Percentiles rank a stretch among this genome's conserved stretches.
phyloP scores from a whole-genome alignment of 768 basidiomycete species.

The Baorangia bicolor region DNA sequence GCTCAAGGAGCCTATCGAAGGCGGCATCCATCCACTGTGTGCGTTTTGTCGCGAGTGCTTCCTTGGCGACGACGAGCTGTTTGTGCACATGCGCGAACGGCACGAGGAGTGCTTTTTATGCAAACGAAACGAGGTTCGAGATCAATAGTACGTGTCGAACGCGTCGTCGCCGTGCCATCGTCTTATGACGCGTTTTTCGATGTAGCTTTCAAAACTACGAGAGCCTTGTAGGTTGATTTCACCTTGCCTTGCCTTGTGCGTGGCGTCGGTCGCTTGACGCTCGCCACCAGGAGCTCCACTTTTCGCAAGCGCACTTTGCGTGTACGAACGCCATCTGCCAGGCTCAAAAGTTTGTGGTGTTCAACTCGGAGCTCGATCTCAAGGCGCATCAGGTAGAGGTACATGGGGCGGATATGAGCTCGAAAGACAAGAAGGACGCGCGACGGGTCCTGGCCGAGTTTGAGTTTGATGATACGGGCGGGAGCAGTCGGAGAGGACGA shows the following conservation, averaged over 20 bases:
- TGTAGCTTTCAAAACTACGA: slow-evolving; percentile 76
- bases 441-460: slow-evolving; percentile 64
- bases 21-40: slow-evolving; percentile 76
- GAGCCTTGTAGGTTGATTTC: slow-evolving; percentile 55
- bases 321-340: slow-evolving; percentile 75
- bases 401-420: slow-evolving; percentile 72
- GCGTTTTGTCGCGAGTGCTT: slow-evolving; percentile 92
- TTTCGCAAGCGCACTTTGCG: slow-evolving; percentile 71
- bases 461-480: slow-evolving; percentile 61
- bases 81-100: slow-evolving; percentile 84
- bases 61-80: slow-evolving; percentile 93
- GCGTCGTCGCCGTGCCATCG: not conserved
- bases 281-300: slow-evolving; percentile 63
- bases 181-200: not conserved
- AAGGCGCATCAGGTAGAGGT: slow-evolving; percentile 88
- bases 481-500: slow-evolving; percentile 45
- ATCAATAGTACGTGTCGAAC: slow-evolving; percentile 74
- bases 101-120: slow-evolving; percentile 99
- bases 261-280: slow-evolving; percentile 1
- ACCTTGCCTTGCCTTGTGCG: not conserved
- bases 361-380: slow-evolving; percentile 82
- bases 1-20: slow-evolving; percentile 59
- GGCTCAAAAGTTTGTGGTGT: slow-evolving; percentile 92
- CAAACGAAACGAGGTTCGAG: slow-evolving; percentile 71
- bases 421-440: slow-evolving; percentile 67